Evolutionary conservation across 73 alveolate species (phyloP), one percentile per base, ranked within the genome.

Genomic region (Uronychia setigera): DNA sequence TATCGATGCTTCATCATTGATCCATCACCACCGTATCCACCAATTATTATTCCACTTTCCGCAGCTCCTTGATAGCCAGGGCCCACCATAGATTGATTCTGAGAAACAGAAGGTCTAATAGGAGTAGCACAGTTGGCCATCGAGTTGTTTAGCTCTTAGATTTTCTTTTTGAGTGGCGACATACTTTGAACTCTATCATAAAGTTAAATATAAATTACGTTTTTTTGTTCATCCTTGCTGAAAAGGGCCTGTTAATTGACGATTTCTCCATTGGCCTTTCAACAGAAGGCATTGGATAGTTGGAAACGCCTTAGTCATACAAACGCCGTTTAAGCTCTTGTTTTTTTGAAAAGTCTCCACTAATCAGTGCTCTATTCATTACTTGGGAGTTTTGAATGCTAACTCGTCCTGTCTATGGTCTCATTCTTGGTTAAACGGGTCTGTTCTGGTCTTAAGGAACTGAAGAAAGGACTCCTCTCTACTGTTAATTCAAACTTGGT

Each of bases 211-310:
- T 25, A 0, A 81, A 67, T 31, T 85, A 60, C 85, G 59, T 74
- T 29, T 85, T 57, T 27, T 87, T 81, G n/a, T 87, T 87, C 94
- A 81, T 91, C 58, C 80, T 87, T 0, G 94, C 92, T 57, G 89
- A 78, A 75, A 60, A 87, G 29, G 93, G 90, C 60, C 91, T 81
- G 25, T 81, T 59, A 58, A 82, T 90, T 35, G 94, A 60, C 60
- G 78, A 76, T 32, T 87, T 88, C 58, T 88, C 94, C 1, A 88
- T 33, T 0, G 94, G 94, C 59, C 96, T 80, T 82, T 85, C 88
- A 1, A 91, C 96, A 29, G 96, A 87, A 25, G 96, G 96, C 81
- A 91, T 79, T 25, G 96, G 96, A 1, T 35, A 31, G 31, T 90
- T 79, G 32, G 94, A 87, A 25, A 91, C 88, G n/a, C 96, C 96